These are phyloP conservation scores for Salvia miltiorrhiza DNA, from an alignment of 257 asterid genomes.

Conservation along the genomic window DNA sequence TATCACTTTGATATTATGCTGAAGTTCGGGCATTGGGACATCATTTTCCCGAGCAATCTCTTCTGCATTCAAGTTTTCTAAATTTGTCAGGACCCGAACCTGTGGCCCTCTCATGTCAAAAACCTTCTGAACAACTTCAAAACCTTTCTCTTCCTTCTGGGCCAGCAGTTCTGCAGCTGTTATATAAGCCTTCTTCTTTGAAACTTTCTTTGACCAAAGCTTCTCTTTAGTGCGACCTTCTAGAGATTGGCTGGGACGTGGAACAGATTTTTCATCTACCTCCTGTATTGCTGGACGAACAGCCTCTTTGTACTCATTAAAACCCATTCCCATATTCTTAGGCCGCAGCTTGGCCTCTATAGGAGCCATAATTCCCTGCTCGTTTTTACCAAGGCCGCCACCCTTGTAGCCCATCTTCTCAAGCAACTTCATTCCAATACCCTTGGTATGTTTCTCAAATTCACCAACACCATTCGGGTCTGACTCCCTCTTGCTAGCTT, in stretches of 20 bases:
- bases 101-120: conserved; percentile 98
- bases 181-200: conserved; percentile 54
- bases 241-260: conserved; percentile 34
- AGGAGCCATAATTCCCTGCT: conserved; percentile 82
- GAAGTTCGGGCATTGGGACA: conserved; percentile 93
- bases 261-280: conserved; percentile 37
- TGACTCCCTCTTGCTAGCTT: conserved; percentile 35
- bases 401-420: conserved; percentile 93
- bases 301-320: conserved; percentile 71
- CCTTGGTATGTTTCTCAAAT: conserved; percentile 75
- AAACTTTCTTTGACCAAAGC: conserved; percentile 73
- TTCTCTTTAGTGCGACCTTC: conserved; percentile 50
- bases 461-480: conserved; percentile 53
- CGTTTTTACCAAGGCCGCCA: conserved; percentile 89
- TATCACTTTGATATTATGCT: conserved; percentile 73
- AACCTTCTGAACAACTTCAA: conserved; percentile 78
- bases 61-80: conserved; percentile 86
- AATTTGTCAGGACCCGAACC: conserved; percentile 78
- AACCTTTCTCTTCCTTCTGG: conserved; percentile 69
- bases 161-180: conserved; percentile 80
- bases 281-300: conserved; percentile 43
- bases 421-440: conserved; percentile 72
- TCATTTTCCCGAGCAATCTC: conserved; percentile 67
- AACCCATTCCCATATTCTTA: conserved; percentile 91
- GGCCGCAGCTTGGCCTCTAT: conserved; percentile 80